phyloP scores from a whole-genome alignment of 768 basidiomycete species.

The Tricholoma terreum region DNA sequence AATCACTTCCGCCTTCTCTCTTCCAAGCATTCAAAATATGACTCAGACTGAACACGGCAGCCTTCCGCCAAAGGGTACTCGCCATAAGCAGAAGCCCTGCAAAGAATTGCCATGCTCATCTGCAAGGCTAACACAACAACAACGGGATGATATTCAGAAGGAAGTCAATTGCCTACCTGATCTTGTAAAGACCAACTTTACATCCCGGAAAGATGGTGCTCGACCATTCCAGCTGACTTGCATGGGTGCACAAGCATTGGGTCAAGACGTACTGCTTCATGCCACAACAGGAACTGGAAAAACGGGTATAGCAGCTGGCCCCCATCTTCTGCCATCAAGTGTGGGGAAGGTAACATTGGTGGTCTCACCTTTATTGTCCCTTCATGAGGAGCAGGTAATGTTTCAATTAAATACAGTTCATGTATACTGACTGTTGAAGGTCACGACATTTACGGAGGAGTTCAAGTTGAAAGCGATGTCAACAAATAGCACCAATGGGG shows the following conservation, averaged over 20 bases:
- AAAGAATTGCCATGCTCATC: too few relatives aligned
- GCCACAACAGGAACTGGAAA: conserved; percentile 37
- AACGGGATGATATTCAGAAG: neutral
- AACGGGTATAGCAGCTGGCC: too few relatives aligned
- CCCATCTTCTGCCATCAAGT: conserved; percentile 24
- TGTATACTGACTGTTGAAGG: too few relatives aligned
- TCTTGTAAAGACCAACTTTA: conserved; percentile 11
- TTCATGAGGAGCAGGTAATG: conserved; percentile 39
- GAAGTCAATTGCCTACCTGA: conserved; percentile 10
- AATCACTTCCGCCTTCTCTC: too few relatives aligned
- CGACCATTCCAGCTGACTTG: conserved; percentile 27
- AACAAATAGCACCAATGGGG: conserved; percentile 29
- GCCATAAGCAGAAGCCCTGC: too few relatives aligned
- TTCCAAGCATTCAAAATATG: too few relatives aligned
- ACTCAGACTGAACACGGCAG: too few relatives aligned
- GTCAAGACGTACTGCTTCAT: conserved; percentile 32
- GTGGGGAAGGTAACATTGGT: conserved; percentile 32
- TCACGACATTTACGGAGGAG: conserved; percentile 29
- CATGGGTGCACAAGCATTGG: conserved; percentile 28
- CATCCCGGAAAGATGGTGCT: conserved; percentile 18
- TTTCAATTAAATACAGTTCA: too few relatives aligned
- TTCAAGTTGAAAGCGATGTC: conserved; percentile 29
- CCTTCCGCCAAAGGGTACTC: too few relatives aligned
- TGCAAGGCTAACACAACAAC: conserved; percentile 2
- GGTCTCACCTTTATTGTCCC: conserved; percentile 36